phyloP scores from a whole-genome alignment of 352 stramenopile genomes.

The Phytophthora megakarya region DNA sequence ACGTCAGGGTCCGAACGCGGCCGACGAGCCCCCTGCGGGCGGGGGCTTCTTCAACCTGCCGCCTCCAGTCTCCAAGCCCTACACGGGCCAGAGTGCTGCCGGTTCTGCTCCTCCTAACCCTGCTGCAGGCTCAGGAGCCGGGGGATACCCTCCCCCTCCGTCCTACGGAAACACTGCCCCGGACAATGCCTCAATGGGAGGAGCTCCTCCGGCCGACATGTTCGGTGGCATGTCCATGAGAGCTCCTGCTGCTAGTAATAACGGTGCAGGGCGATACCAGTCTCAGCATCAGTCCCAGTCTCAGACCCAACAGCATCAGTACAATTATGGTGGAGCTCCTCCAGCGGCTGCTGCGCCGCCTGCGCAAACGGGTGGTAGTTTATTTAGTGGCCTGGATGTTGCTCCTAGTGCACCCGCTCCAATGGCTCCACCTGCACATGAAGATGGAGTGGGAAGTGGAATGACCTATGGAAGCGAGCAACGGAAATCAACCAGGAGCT shows the following conservation, averaged over 20 bases:
- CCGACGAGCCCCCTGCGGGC: constrained; percentile 47
- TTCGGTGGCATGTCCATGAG: constrained; percentile 81
- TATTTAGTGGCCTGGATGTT: constrained; percentile 63
- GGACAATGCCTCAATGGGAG: constrained; percentile 19
- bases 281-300: constrained; percentile 10
- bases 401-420: constrained; percentile 24
- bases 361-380: constrained; percentile 25
- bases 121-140: constrained; percentile 13
- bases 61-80: constrained; percentile 60
- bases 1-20: constrained; percentile 27
- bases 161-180: constrained; percentile 28
- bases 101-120: constrained; percentile 18
- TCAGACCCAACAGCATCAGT: constrained; percentile 22
- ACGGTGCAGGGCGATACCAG: constrained; percentile 27
- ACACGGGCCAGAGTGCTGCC: constrained; percentile 27
- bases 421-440: constrained; percentile 17
- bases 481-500: constrained; percentile 41
- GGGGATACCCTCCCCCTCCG: constrained; percentile 23
- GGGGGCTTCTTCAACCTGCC: constrained; percentile 89
- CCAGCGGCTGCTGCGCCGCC: background rate
- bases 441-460: constrained; percentile 23
- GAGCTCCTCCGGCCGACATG: constrained; percentile 45
- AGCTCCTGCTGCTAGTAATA: constrained; percentile 26
- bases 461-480: constrained; percentile 35
- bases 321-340: constrained; percentile 35